Base-by-base conservation (phyloP, 2,329 filamentous ascomycete genomes). In the Aspergillus intermedius region DNA sequence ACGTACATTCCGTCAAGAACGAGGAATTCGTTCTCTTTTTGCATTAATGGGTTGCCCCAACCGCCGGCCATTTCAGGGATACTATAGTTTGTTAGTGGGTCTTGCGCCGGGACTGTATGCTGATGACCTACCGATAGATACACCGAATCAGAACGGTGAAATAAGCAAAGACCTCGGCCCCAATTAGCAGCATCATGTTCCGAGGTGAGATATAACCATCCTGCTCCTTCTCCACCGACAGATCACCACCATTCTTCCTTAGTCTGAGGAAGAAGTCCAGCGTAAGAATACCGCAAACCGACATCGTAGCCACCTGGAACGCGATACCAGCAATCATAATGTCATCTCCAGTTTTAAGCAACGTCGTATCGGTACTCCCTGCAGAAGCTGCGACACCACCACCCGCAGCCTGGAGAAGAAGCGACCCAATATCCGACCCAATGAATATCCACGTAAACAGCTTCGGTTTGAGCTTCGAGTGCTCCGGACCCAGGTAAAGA, bases 361-460 rank as follows among this genome's bases (percentile, higher is more conserved):
- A 59, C 2, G 63, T 60, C 19, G 50, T 42, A 15, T 72, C 52
- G 3, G 54, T 50, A 12, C 73, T 66, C 1, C 65, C 65, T 6
- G 76, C 76, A 0, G 74, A 73, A 0, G 80, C 78, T 1, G 82
- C 78, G 42, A 82, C 68, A 44, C 74, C 80, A 49, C 81, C 80
- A 10, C 80, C 80, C 6, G 71, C 72, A 4, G 77, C 79, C 61
- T 84, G 81, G 4, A 83, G 64, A 10, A 79, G 54, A n/a, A 84
- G 73, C n/a, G 76, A 78, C 46, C 79, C 56, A 39, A 83, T 54
- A 54, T 84, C 81, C 57, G 77, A 80, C n/a, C 68, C 59, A 54
- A 83, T 77, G 65, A 84, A 84, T 51, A 82, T 74, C 62, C 75
- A 75, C 9, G 80, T 81, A 61, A 81, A 82, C 46, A 74, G 67